A percentile compares a stretch with the other conserved stretches of the same genome.
Conservation (phyloP, 2,329 filamentous ascomycete species). For the Chaetomium sp. region DNA sequence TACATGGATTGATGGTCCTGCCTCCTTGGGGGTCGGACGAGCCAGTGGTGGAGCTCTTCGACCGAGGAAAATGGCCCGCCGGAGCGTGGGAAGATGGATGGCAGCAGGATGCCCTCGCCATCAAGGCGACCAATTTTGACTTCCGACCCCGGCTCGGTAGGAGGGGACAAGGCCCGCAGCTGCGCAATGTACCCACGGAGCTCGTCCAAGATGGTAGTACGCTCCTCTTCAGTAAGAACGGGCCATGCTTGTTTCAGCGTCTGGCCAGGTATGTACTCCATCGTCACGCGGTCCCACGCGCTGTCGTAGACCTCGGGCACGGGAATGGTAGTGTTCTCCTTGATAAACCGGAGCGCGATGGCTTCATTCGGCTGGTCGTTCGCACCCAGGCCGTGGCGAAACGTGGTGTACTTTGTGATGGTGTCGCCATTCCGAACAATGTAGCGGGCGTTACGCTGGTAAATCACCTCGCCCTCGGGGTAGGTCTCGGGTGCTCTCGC, state of each 20-base stretch:
- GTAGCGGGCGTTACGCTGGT: too few relatives aligned
- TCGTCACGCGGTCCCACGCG: conserved; percentile 10
- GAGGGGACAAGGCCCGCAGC: conserved; percentile 2
- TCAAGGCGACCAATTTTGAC: conserved; percentile 2
- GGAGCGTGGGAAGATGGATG: neutral
- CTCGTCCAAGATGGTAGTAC: neutral
- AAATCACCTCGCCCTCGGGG: too few relatives aligned
- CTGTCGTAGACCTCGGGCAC: conserved; percentile 9
- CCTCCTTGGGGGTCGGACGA: neutral
- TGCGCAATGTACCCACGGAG: neutral
- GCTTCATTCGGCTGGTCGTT: too few relatives aligned
- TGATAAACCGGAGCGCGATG: conserved; percentile 10
- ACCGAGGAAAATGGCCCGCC: conserved; percentile 1
- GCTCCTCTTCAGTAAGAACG: neutral
- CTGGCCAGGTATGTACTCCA: conserved; percentile 2
- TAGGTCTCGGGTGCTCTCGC: too few relatives aligned
- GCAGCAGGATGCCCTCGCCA: neutral
- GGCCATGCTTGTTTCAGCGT: neutral
- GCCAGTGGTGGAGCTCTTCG: neutral
- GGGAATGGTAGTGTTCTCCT: conserved; percentile 11
- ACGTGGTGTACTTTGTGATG: too few relatives aligned
- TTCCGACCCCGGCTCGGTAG: too few relatives aligned
- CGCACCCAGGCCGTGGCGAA: too few relatives aligned
- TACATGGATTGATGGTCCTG: conserved; percentile 2
- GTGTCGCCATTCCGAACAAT: too few relatives aligned